These are phyloP conservation scores for Citrus mangshanensis DNA, from an alignment of 345 rosid species.

Conservation along the genomic window DNA sequence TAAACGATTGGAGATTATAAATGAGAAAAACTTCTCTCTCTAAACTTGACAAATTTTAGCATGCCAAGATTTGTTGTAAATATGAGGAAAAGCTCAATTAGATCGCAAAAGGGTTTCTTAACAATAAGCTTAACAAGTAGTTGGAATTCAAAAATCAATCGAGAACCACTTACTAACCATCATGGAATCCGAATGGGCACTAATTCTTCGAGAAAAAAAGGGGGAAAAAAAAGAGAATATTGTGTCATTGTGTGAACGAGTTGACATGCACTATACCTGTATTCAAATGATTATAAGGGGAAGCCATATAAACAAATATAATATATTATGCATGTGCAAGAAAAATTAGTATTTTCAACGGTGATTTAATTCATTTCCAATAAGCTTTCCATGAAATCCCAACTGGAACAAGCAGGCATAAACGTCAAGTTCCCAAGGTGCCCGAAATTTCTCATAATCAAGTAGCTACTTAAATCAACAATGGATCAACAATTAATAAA, in stretches of 20 bases:
- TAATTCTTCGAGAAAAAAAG: neutral
- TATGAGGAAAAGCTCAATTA: too few relatives aligned
- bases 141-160: neutral
- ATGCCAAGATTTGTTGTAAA: too few relatives aligned
- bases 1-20: neutral
- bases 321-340: neutral
- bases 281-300: neutral
- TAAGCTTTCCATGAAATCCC: too few relatives aligned
- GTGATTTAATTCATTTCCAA: neutral
- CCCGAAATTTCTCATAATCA: too few relatives aligned
- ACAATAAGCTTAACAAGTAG: too few relatives aligned
- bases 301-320: neutral
- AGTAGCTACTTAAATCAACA: too few relatives aligned
- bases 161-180: neutral
- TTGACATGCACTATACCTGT: neutral
- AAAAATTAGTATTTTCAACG: neutral
- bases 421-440: too few relatives aligned
- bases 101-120: too few relatives aligned
- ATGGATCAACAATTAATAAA: too few relatives aligned
- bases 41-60: too few relatives aligned
- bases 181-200: conserved; percentile 5
- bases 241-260: neutral
- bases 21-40: too few relatives aligned
- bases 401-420: too few relatives aligned
- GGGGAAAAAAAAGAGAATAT: neutral